Evolutionary conservation across 73 alveolate genomes (phyloP).

Genomic region (Effrenium voratum): DNA sequence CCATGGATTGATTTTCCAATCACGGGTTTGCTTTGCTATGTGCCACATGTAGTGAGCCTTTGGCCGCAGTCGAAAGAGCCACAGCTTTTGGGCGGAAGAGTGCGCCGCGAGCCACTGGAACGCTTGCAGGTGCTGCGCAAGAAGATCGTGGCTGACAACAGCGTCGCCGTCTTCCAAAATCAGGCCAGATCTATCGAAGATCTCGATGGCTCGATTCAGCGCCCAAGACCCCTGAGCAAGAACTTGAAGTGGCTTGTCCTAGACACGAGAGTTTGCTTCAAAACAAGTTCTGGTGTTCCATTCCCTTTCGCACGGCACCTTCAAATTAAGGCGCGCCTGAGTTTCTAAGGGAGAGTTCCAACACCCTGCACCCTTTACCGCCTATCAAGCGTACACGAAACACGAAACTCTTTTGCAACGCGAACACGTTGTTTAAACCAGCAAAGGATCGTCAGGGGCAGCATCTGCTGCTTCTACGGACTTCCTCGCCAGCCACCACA

Average conservation of each 20-base stretch:
- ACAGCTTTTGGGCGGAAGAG: no score
- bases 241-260: not conserved
- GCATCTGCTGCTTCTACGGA: not conserved
- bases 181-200: not conserved
- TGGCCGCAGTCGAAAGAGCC: not conserved
- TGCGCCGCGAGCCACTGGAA: not conserved
- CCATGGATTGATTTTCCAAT: not conserved
- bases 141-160: not conserved
- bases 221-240: not conserved
- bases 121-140: not conserved
- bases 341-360: not conserved
- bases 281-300: not conserved
- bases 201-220: not conserved
- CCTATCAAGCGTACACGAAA: no score
- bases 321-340: not conserved
- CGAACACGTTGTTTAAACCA: no score
- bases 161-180: not conserved
- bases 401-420: no score
- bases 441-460: no score
- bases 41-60: constrained; percentile 15
- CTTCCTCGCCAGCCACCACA: constrained; percentile 26
- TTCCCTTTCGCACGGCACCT: no score
- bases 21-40: not conserved
- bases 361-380: not conserved
- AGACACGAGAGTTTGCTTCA: not conserved